Evolutionary conservation across 2,329 filamentous ascomycete genomes (phyloP).

Genomic region (Niveomyces coronatus): DNA sequence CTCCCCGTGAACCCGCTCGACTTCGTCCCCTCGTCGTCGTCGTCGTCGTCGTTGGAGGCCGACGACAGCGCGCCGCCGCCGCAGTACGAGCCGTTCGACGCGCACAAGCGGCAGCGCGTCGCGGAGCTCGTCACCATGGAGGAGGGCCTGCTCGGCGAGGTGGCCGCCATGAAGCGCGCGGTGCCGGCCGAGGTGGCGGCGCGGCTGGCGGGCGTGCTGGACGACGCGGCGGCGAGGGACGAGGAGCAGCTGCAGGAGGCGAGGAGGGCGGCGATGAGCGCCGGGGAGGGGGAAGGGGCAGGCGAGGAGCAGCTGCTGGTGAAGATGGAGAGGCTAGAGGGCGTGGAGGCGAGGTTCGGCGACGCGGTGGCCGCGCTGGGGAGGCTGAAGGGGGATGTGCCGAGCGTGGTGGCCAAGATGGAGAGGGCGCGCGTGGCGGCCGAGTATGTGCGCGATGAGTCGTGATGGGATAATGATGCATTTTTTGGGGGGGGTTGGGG

Average conservation of each 20-base stretch:
- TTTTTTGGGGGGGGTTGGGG: neutral
- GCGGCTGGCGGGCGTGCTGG: conserved; percentile 30
- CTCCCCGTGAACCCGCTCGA: conserved; percentile 34
- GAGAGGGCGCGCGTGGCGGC: conserved; percentile 52
- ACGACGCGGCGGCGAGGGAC: conserved; percentile 33
- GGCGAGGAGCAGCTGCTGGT: conserved; percentile 12
- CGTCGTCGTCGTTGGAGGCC: conserved; percentile 22
- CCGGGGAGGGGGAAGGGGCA: conserved; percentile 33
- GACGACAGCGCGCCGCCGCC: conserved; percentile 14
- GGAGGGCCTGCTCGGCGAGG: conserved; percentile 53
- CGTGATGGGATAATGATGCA: conserved; percentile 3
- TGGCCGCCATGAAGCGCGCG: conserved; percentile 47
- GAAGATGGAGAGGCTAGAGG: conserved; percentile 33
- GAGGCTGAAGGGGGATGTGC: conserved; percentile 48
- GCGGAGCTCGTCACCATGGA: conserved; percentile 52
- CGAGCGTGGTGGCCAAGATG: conserved; percentile 52
- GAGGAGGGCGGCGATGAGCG: conserved; percentile 27
- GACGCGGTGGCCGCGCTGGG: conserved; percentile 40
- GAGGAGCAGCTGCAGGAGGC: conserved; percentile 32
- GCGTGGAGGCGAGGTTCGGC: conserved; percentile 35
- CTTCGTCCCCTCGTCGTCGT: conserved; percentile 20
- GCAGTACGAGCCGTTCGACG: conserved; percentile 55
- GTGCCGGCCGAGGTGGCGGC: conserved; percentile 37
- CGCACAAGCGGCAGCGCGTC: conserved; percentile 46
- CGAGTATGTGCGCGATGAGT: conserved; percentile 35